Evolutionary conservation across 2,329 filamentous ascomycete genomes (phyloP).

Genomic region (Cadophora sp.): DNA sequence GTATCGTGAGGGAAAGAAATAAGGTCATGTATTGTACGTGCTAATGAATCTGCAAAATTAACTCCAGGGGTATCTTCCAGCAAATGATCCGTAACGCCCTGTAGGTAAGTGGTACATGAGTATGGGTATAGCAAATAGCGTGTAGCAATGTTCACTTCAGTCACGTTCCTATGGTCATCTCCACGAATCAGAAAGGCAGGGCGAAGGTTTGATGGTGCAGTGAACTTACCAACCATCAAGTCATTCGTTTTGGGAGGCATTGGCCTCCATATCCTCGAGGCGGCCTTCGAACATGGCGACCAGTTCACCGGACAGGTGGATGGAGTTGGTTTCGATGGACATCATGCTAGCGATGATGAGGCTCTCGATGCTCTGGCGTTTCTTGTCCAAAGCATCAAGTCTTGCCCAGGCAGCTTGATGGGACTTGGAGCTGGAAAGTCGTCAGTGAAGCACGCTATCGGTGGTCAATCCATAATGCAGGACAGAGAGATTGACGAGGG

Average conservation of each 20-base stretch:
- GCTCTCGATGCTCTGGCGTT: slow-evolving; percentile 38
- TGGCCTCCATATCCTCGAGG: slow-evolving; percentile 33
- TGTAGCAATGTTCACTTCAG: slow-evolving; percentile 29
- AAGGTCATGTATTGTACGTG: slow-evolving; percentile 22
- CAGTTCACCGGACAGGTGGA: slow-evolving; percentile 39
- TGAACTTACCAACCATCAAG: slow-evolving; percentile 11
- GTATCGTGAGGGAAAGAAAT: background rate
- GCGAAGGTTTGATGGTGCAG: background rate
- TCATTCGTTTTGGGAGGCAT: background rate
- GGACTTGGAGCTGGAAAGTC: slow-evolving; percentile 31
- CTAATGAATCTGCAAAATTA: slow-evolving; percentile 28
- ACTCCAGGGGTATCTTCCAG: slow-evolving; percentile 35
- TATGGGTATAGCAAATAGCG: slow-evolving; percentile 37
- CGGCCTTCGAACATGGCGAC: slow-evolving; percentile 37
- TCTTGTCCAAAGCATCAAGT: slow-evolving; percentile 40
- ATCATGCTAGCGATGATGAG: slow-evolving; percentile 40
- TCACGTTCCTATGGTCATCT: background rate
- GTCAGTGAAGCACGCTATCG: slow-evolving; percentile 12
- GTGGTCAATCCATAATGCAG: background rate
- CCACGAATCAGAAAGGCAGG: background rate
- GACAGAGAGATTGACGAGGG: no score
- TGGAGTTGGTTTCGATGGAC: slow-evolving; percentile 35
- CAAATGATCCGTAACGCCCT: slow-evolving; percentile 22
- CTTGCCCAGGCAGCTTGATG: slow-evolving; percentile 35
- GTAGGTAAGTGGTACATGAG: slow-evolving; percentile 31